Conservation (phyloP, 129 eudicot species). For the Silybum marianum region DNA sequence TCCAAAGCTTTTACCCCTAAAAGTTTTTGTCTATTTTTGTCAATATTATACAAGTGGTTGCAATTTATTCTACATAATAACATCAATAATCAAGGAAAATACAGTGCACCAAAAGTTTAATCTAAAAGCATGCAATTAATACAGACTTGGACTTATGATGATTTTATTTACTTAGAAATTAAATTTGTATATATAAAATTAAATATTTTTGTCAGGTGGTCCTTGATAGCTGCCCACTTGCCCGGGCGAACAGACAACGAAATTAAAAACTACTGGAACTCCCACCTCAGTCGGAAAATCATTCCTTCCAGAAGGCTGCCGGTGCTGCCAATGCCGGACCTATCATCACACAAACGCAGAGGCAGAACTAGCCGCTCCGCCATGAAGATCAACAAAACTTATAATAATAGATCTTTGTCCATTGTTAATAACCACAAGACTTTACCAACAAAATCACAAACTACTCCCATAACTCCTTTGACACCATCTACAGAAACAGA, state of each 20-base stretch:
- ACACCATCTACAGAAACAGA: slow-evolving; percentile 36
- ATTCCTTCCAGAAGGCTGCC: slow-evolving; percentile 34
- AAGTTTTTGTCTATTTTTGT: too few species aligned
- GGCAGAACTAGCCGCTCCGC: slow-evolving; percentile 47
- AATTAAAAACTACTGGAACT: slow-evolving; percentile 87
- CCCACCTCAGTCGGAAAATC: slow-evolving; percentile 74
- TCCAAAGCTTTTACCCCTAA: too few species aligned
- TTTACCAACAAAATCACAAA: not conserved
- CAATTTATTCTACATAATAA: too few species aligned
- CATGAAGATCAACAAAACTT: slow-evolving; percentile 47
- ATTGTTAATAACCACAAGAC: not conserved
- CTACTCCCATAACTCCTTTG: slow-evolving; percentile 14
- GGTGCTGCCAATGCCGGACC: not conserved
- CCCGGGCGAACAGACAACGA: slow-evolving; percentile 99
- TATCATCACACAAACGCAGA: slow-evolving; percentile 31
- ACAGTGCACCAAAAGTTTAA: too few species aligned
- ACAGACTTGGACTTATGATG: too few species aligned
- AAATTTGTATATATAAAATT: not conserved
- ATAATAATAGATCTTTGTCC: not conserved
- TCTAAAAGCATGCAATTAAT: too few species aligned
- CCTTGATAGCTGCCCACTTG: slow-evolving; percentile 66
- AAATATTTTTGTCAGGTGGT: slow-evolving; percentile 53
- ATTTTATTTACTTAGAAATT: too few species aligned
- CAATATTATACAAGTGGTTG: too few species aligned
- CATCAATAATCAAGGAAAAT: too few species aligned